Evolutionary conservation across 306 rosid genomes (phyloP).

Genomic region (Leucaena leucocephala): DNA sequence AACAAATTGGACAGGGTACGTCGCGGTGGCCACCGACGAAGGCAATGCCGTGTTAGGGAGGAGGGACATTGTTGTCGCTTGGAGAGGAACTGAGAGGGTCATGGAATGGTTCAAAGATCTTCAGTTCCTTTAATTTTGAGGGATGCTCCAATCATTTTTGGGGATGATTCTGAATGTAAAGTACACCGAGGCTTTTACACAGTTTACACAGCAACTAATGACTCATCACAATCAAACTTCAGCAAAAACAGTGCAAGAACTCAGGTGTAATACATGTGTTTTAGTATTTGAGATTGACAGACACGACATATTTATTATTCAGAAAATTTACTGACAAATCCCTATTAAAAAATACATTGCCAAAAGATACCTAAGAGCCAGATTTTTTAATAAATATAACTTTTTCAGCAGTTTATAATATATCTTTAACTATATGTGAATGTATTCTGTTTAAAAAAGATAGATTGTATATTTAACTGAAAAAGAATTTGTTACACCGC

Average conservation of each 20-base stretch:
- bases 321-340: too few relatives aligned
- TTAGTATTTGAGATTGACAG: too few relatives aligned
- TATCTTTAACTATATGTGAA: too few relatives aligned
- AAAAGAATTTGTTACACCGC: too few relatives aligned
- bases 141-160: neutral
- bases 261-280: too few relatives aligned
- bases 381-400: too few relatives aligned
- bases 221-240: neutral
- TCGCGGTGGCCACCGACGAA: neutral
- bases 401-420: too few relatives aligned
- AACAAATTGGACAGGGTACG: neutral
- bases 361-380: too few relatives aligned
- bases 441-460: too few relatives aligned
- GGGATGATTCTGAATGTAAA: neutral
- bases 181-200: conserved; percentile 8
- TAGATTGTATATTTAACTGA: too few relatives aligned
- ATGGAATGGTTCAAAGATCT: neutral
- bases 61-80: neutral
- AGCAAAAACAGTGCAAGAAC: neutral
- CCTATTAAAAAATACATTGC: too few relatives aligned
- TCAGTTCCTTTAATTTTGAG: neutral
- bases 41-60: neutral
- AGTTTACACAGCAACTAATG: neutral
- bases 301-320: too few relatives aligned
- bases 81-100: neutral